Evolutionary conservation across 805 yeast species (phyloP).

Genomic region (Candida caryicola): DNA sequence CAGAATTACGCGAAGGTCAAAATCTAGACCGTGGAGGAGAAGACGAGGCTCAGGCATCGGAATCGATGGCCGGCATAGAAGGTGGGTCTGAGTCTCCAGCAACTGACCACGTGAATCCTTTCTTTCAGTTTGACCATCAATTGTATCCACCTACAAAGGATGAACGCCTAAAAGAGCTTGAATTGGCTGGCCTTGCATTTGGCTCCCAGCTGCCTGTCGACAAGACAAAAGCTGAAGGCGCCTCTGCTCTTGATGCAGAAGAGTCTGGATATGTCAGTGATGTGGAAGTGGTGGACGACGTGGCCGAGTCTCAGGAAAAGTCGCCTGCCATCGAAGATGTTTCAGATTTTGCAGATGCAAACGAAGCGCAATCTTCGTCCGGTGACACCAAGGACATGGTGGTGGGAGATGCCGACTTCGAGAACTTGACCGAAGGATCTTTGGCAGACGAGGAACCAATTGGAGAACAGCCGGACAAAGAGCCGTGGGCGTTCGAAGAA

Average conservation of each 20-base stretch:
- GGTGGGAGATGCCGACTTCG: slow-evolving; percentile 19
- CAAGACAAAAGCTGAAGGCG: neutral
- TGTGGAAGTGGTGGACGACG: slow-evolving; percentile 11
- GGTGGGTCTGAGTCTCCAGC: neutral
- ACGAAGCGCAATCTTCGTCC: neutral
- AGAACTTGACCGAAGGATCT: slow-evolving; percentile 17
- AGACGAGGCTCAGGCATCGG: neutral
- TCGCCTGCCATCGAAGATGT: slow-evolving; percentile 3
- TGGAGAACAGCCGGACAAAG: slow-evolving; percentile 5
- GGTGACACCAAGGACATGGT: neutral
- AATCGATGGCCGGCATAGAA: neutral
- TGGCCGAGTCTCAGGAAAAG: neutral
- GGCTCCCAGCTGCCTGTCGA: neutral
- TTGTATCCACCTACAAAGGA: neutral
- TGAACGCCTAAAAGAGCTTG: slow-evolving; percentile 1
- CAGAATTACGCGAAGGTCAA: too few relatives aligned
- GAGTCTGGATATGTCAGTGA: slow-evolving; percentile 12
- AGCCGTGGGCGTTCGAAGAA: slow-evolving; percentile 1
- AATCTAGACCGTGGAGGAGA: slow-evolving; percentile 1
- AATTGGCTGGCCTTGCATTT: neutral
- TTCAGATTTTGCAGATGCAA: neutral
- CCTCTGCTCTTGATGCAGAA: neutral
- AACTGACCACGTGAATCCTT: neutral
- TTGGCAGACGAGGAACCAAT: slow-evolving; percentile 18
- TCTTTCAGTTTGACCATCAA: neutral